Base-by-base conservation (phyloP, 2,329 filamentous ascomycete species). In the Sclerotinia subarctica region DNA sequence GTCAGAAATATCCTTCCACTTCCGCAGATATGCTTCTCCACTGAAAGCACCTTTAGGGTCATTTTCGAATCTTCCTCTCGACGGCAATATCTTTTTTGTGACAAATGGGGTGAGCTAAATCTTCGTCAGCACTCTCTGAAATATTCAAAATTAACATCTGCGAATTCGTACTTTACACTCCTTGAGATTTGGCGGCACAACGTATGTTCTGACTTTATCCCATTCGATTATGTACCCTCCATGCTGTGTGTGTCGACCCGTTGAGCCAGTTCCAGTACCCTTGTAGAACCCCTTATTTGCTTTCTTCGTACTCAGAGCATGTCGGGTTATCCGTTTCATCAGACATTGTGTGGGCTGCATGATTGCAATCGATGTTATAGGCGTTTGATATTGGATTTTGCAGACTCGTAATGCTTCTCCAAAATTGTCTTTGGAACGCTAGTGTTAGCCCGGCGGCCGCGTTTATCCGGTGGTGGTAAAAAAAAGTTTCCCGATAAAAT, bases 281-380 rank as follows among this genome's bases (percentile, higher is more conserved):
- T 98, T 98, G 88, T 99, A 99, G 87, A 90, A 99, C 74, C 94
- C 94, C 78, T 93, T 92, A 79, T 90, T 91, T 78, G 94, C 90
- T 80, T 95, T 90, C 82, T 99, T 99, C 73, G 94, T 96, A 17
- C 92, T 97, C 76, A 99, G 86, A 65, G 86, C 85, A 69, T 94
- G 83, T 77, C 94, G 93, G 80, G 89, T 86, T 76, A 93, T 86
- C 68, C 86, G 85, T 78, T 88, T 83, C 74, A 85, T 84, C 75
- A 96, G 88, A 72, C 82, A 78, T 76, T 86, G 83, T 21, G 91
- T 91, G 67, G 91, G 86, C 78, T 87, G 85, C 88, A 91, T 92
- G 66, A 63, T 73, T 65, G 64, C 49, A 58, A 66, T 38, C 5
- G 54, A 47, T 58, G 46, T 53, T 26, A n/a, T 51, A 19, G 17